Conservation (phyloP, 164 flowering plant genomes). For the Stephania cephalantha region DNA sequence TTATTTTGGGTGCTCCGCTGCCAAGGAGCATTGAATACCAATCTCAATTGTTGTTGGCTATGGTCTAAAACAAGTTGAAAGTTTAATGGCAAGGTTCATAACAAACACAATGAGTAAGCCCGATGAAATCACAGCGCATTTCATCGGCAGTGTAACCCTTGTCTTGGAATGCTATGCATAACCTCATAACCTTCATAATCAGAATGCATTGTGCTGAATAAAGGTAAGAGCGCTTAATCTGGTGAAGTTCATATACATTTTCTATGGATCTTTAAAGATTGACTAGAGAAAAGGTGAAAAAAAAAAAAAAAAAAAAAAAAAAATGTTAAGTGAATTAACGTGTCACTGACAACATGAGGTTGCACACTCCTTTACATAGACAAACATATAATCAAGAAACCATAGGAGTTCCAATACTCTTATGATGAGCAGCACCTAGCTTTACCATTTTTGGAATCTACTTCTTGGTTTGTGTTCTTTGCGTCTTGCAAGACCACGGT, state of each 20-base stretch:
- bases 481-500: constrained; percentile 40
- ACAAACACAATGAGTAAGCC: no score
- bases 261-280: constrained; percentile 1
- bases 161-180: no score
- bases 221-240: constrained; percentile 1
- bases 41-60: no score
- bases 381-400: neutral
- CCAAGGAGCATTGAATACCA: no score
- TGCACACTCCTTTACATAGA: constrained; percentile 16
- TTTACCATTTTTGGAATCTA: constrained; percentile 18
- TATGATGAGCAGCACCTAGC: constrained; percentile 34
- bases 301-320: constrained; percentile 4
- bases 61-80: no score
- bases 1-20: no score
- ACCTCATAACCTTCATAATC: no score
- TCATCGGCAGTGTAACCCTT: no score
- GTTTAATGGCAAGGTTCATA: no score
- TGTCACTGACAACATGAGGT: constrained; percentile 9
- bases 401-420: neutral
- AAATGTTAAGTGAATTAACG: neutral
- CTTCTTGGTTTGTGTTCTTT: constrained; percentile 15
- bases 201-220: neutral
- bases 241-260: constrained; percentile 9
- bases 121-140: no score
- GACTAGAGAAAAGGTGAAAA: neutral